Base-by-base conservation (phyloP, 1,284 basidiomycete species). In the Ganoderma meredithae region DNA sequence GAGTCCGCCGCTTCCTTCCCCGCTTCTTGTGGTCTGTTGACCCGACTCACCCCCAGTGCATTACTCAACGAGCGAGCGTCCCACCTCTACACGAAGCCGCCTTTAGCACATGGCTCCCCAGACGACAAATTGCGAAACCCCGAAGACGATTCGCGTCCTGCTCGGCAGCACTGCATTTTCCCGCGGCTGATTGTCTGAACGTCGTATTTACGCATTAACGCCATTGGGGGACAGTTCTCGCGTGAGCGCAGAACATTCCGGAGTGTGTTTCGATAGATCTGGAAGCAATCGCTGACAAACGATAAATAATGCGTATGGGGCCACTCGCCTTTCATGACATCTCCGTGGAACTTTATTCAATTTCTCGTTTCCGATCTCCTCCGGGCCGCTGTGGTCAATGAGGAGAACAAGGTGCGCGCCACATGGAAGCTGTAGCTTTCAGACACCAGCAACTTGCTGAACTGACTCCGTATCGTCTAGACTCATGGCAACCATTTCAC, bases 171-270 rank as follows among this genome's bases (percentile, higher is more conserved):
- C 15, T 44, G 6, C 47, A 43, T 43, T 41, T 6, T 44, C 8
- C 59, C 22, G 40, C 17, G 22, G 39, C 25, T 25, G 10, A 12
- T n/a, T 22, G 59, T 25, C 7, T 52, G 25, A 39, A 59, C 55
- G 49, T 68, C 71, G 71, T 70, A 70, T 60, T 55, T 72, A 72
- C 71, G 69, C 71, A 47, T 67, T 72, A 72, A 67, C 71, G 65
- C 71, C 71, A 67, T 72, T 59, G 22, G 5, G 22, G 36, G 44
- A 60, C 36, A 39, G 22, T 40, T 22, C 13, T 40, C 25, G n/a
- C 58, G 39, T 39, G 55, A n/a, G 10, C 36, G 43, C 36, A 60
- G 58, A 43, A 60, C 36, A 41, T 25, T 22, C 22, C 40, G 58
- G 58, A 41, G 15, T 39, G 55, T 43, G 39, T 25, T 13, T 41